These are phyloP conservation scores for Silybum marianum DNA, from an alignment of 129 eudicot species.

Conservation along the genomic window DNA sequence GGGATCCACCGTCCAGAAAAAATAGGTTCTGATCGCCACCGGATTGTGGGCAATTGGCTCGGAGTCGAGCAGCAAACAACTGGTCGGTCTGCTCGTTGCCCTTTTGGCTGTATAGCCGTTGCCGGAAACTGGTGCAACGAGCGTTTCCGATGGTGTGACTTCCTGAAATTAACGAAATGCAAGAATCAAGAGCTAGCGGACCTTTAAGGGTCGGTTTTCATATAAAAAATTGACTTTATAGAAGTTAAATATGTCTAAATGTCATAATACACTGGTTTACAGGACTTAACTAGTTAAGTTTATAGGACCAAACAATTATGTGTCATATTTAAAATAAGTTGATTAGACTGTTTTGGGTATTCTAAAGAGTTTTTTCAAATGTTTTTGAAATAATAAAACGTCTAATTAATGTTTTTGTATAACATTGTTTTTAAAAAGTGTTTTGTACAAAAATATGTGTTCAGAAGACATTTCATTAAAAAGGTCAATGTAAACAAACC, in stretches of 20 bases:
- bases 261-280: background rate
- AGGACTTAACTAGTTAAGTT: background rate
- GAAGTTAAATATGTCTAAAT: background rate
- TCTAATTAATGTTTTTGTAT: too few relatives aligned
- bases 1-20: conserved; percentile 52
- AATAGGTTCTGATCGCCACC: conserved; percentile 82
- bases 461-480: background rate
- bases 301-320: background rate
- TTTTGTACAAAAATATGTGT: background rate
- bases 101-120: conserved; percentile 72
- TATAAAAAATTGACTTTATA: background rate
- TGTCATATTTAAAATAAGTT: too few relatives aligned
- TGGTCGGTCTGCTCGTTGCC: conserved; percentile 48
- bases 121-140: conserved; percentile 86
- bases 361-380: background rate
- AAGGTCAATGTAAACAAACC: background rate
- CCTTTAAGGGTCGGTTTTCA: background rate
- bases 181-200: background rate
- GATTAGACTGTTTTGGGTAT: too few relatives aligned
- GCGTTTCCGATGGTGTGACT: conserved; percentile 85
- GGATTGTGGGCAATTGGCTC: conserved; percentile 60
- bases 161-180: conserved; percentile 57
- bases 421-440: background rate
- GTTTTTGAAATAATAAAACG: too few relatives aligned
- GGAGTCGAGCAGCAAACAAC: conserved; percentile 54